These are phyloP conservation scores for Stachybotrys echinatus DNA, from an alignment of 2,329 filamentous ascomycete species.

Conservation along the genomic window DNA sequence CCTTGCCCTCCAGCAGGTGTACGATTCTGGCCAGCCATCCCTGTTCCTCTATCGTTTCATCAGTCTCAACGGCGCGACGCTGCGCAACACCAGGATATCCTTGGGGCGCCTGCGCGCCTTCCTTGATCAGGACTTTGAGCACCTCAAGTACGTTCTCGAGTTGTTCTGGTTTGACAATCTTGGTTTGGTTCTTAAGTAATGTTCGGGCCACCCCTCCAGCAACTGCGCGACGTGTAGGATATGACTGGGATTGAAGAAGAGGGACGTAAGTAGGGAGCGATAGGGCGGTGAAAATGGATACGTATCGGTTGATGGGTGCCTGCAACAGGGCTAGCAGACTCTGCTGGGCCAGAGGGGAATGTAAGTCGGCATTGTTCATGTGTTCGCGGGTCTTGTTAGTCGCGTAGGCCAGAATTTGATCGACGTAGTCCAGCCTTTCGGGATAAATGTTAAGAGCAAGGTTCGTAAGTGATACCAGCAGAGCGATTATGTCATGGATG, in stretches of 20 bases:
- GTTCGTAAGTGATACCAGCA: constrained; percentile 90
- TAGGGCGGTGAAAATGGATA: constrained; percentile 92
- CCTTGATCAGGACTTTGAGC: constrained; percentile 85
- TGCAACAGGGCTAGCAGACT: constrained; percentile 87
- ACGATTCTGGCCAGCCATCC: constrained; percentile 92
- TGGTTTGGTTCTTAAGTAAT: constrained; percentile 76
- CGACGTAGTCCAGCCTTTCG: constrained; percentile 85
- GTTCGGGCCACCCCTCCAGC: constrained; percentile 82
- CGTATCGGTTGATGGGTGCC: constrained; percentile 82
- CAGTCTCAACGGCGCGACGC: constrained; percentile 74
- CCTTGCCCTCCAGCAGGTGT: constrained; percentile 74
- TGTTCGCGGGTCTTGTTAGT: constrained; percentile 82
- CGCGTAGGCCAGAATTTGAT: constrained; percentile 88
- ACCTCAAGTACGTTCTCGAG: constrained; percentile 86
- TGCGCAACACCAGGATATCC: constrained; percentile 81
- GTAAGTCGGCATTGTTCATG: constrained; percentile 90
- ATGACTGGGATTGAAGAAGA: constrained; percentile 85
- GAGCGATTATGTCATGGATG: constrained; percentile 89
- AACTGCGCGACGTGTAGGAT: constrained; percentile 83
- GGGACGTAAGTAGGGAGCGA: constrained; percentile 89
- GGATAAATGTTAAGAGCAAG: constrained; percentile 95
- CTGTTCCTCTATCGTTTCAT: constrained; percentile 97
- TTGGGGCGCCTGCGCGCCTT: constrained; percentile 77
- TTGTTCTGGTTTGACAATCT: constrained; percentile 71
- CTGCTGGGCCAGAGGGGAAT: constrained; percentile 80